Evolutionary conservation across 108 stramenopile genomes (phyloP), one percentile per base, ranked within the genome.

Genomic region (Nitzschia sp.): DNA sequence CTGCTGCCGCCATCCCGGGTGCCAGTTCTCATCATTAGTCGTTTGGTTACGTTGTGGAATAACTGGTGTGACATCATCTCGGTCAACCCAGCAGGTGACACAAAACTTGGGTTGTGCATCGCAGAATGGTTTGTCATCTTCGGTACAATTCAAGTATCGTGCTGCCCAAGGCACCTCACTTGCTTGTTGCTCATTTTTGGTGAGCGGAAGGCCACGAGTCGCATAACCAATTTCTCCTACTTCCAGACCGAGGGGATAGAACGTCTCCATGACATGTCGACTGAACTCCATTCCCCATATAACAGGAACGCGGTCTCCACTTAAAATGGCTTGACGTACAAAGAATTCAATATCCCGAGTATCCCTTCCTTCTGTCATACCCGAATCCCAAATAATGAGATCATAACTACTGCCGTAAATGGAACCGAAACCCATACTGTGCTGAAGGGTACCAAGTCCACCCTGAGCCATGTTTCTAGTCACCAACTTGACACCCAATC

Each of bases 371-470:
- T 73, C 72, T 0, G 72, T 73, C 74, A 83, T 72, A 21, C 81
- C 79, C 41, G 86, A 81, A 59, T 92, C 88, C 88, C 88, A 92
- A 39, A 86, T 50, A 14, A 92, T 60, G 69, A 89, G 65, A 57
- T 89, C 91, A 15, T 76, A 69, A 8, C 71, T 70, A 41, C 52
- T 51, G 2, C 91, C 91, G 65, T 86, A 89, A 41, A 92, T 77
- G n/a, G 71, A 72, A 1, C 62, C 67, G 48, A 76, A 70, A 15
- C 80, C 91, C 44, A 92, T 34, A 3, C 73, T 41, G 51, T 71
- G 69, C n/a, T 73, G 84, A 15, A 81, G 42, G 38, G 81, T 86
- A 10, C 85, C 85, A 26, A 92, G 41, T n/a, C 86, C 81, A 46
- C 76, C 77, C 76, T 77, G 63, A 6, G 75, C 88, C 63, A 90